Evolutionary conservation across 129 eudicot species (phyloP).

Genomic region (Chrysanthemum makinoi): DNA sequence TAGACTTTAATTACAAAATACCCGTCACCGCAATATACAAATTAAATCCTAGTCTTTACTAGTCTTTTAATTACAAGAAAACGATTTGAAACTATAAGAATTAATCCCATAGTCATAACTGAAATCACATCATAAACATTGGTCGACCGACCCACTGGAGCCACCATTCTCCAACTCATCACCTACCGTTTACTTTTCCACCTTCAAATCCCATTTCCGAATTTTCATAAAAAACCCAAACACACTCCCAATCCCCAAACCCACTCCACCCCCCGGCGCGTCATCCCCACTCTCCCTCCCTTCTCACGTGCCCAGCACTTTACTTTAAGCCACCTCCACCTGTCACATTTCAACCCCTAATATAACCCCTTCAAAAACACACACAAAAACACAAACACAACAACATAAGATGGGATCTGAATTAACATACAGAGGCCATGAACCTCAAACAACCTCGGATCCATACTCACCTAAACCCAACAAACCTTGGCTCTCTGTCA

Average conservation of each 20-base stretch:
- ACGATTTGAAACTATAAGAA: too few species aligned
- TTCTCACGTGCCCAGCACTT: conserved; percentile 30
- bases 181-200: conserved; percentile 17
- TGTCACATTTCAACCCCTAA: conserved; percentile 21
- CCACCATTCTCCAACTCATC: too few species aligned
- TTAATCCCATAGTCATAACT: too few species aligned
- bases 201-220: too few species aligned
- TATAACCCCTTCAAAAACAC: background rate
- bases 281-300: background rate
- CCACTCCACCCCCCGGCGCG: conserved; percentile 19
- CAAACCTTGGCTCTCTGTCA: conserved; percentile 62
- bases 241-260: background rate
- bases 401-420: conserved; percentile 39
- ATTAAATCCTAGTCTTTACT: too few species aligned
- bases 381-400: background rate
- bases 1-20: too few species aligned
- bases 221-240: background rate
- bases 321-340: conserved; percentile 33
- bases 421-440: conserved; percentile 41
- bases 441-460: conserved; percentile 34
- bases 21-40: too few species aligned
- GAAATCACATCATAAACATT: too few species aligned
- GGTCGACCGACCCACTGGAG: too few species aligned
- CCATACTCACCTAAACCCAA: conserved; percentile 40
- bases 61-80: too few species aligned